Base-by-base conservation (phyloP, 2,329 filamentous ascomycete species). In the Ophiostoma sp. region DNA sequence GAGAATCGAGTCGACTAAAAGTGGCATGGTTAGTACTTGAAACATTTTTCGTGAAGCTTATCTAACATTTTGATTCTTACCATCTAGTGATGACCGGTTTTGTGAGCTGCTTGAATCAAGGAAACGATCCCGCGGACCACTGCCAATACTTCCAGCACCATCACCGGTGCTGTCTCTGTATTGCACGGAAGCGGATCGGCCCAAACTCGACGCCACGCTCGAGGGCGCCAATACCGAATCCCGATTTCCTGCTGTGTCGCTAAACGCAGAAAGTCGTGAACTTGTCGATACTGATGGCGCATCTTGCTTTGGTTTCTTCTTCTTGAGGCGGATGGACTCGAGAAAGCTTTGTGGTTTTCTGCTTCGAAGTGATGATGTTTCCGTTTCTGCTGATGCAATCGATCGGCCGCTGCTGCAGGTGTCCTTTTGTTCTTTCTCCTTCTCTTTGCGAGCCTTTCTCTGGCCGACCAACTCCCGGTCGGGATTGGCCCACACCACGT, bases 401-500 rank as follows among this genome's bases (percentile, higher is more conserved):
- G 77, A 78, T 19, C 80, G 78, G 28, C 77, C 77, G 48, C 79
- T 79, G 19, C 78, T 79, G 52, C 74, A 75, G 19, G 76, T 78
- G 4, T 80, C 78, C 25, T 77, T 80, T 72, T 39, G 39, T n/a
- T 80, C 82, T 28, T 79, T 81, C 74, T 83, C 83, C 64, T 79
- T 77, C 75, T 85, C 84, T 76, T 88, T 89, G 66, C 83, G 84
- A 1, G 84, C 82, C 19, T 84, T 84, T 72, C 85, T 83, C 78
- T 89, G 85, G 2, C 87, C 86, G 19, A 89, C 83, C 9, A 84
- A 82, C 79, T 89, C 86, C 73, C 83, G 81, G 69, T 86, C 82
- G 28, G 85, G 86, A 73, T 89, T 87, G 3, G 86, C 87, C 88
- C 88, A 90, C 64, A 87, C 81, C 42, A 89, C 85, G 78, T 89